Conservation (phyloP, 345 rosid genomes). For the Boechera retrofracta region DNA sequence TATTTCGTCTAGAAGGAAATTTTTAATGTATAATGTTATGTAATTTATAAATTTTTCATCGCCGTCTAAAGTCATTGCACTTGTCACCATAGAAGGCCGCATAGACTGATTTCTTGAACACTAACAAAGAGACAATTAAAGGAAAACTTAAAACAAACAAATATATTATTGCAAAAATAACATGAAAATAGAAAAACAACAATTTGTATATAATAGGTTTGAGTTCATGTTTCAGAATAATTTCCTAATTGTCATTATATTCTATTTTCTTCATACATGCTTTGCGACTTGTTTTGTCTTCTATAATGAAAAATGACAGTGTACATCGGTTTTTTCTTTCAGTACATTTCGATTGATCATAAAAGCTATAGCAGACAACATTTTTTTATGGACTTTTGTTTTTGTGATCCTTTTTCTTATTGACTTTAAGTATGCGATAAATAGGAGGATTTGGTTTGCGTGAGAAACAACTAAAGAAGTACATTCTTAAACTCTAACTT, state of each 20-base stretch:
- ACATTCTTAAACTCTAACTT: slow-evolving; percentile 31
- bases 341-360: neutral
- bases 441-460: slow-evolving; percentile 27
- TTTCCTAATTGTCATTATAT: neutral
- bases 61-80: neutral
- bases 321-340: slow-evolving; percentile 5
- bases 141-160: too few species aligned
- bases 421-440: neutral
- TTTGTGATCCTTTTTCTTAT: neutral
- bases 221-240: too few species aligned
- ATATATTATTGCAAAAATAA: too few species aligned
- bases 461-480: slow-evolving; percentile 23
- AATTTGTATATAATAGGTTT: neutral
- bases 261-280: neutral
- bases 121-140: too few species aligned
- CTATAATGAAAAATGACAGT: neutral
- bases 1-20: neutral
- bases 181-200: neutral
- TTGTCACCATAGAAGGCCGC: neutral
- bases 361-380: too few species aligned
- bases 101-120: neutral
- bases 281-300: neutral
- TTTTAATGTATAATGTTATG: too few species aligned
- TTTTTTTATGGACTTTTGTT: too few species aligned
- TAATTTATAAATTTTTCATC: neutral